Evolutionary conservation across 306 rosid genomes (phyloP), one percentile per base, ranked within the genome.

Genomic region (Acacia acuminata): DNA sequence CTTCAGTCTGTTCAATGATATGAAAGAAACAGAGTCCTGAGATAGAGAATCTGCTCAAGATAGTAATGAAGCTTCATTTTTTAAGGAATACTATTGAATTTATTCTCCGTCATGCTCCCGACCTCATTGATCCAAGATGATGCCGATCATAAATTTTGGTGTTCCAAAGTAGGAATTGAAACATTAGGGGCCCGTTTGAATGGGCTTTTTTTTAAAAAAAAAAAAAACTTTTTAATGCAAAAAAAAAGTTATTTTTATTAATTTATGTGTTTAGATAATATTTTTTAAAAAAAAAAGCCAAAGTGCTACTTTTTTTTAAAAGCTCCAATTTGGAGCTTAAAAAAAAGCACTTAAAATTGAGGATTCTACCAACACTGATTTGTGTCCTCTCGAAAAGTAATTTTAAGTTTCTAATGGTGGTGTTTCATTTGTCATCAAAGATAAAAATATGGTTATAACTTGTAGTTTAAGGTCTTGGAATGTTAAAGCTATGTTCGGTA

Each of bases 71-170:
- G 58, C 75, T 34, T 72, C 13, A 47, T 51, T 47, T 36, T 60
- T 25, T 47, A 73, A 64, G 68, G 27, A 11, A 34, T 68, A 53
- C 71, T 55, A 1, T 50, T 50, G 56, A 50, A 43, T 48, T 30
- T 80, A 77, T 79, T 45, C 40, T 56, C 56, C n/a, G 20, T 75
- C 42, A 45, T 80, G 61, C 71, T 70, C 32, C 38, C 55, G 40
- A 76, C 78, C 64, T 55, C 22, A 20, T 24, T 32, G 69, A 70
- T 67, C 45, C 10, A 30, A 45, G 50, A 45, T 25, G 20, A 22
- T 75, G 77, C 73, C 45, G 44, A 45, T 51, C 27, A 16, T 84
- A 20, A 78, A 53, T 65, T n/a, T 48, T 79, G 82, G 56, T 77
- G 56, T 17, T 64, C 69, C 19, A 9, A n/a, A n/a, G 6, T 64